Evolutionary conservation across 1,284 basidiomycete species (phyloP).

Genomic region (Takashimella koratensis): DNA sequence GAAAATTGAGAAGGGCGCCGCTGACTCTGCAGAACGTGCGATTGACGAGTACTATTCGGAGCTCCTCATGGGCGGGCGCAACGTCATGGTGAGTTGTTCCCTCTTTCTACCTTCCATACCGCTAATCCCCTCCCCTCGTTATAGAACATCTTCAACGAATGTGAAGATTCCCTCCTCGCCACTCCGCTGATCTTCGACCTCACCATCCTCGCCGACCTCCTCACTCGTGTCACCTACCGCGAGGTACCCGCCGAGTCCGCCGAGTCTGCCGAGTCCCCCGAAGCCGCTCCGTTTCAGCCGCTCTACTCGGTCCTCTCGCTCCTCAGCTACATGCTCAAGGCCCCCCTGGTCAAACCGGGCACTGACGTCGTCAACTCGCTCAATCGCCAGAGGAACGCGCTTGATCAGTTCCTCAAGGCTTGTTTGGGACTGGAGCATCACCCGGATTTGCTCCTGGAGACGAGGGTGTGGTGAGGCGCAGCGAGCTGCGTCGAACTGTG

Average conservation of each 20-base stretch:
- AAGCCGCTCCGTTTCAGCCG: slow-evolving; percentile 63
- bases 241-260: slow-evolving; percentile 49
- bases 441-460: slow-evolving; percentile 76
- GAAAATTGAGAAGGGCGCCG: too few relatives aligned
- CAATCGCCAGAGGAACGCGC: slow-evolving; percentile 87
- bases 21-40: slow-evolving; percentile 59
- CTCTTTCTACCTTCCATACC: background rate
- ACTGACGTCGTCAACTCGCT: slow-evolving; percentile 94
- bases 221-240: slow-evolving; percentile 89
- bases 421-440: slow-evolving; percentile 81
- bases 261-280: slow-evolving; percentile 50
- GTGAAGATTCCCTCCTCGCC: slow-evolving; percentile 94
- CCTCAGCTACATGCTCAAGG: slow-evolving; percentile 95
- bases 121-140: background rate
- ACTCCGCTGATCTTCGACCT: slow-evolving; percentile 94
- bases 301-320: slow-evolving; percentile 85
- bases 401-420: slow-evolving; percentile 69
- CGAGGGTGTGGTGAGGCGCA: slow-evolving; percentile 79
- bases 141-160: slow-evolving; percentile 87
- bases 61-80: slow-evolving; percentile 58
- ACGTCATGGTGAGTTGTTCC: slow-evolving; percentile 33
- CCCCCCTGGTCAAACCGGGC: slow-evolving; percentile 93
- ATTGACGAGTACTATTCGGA: slow-evolving; percentile 99
- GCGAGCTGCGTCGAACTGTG: too few relatives aligned
- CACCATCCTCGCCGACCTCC: slow-evolving; percentile 86